phyloP scores from a whole-genome alignment of 768 basidiomycete genomes.

The Candolleomyces aberdarensis region DNA sequence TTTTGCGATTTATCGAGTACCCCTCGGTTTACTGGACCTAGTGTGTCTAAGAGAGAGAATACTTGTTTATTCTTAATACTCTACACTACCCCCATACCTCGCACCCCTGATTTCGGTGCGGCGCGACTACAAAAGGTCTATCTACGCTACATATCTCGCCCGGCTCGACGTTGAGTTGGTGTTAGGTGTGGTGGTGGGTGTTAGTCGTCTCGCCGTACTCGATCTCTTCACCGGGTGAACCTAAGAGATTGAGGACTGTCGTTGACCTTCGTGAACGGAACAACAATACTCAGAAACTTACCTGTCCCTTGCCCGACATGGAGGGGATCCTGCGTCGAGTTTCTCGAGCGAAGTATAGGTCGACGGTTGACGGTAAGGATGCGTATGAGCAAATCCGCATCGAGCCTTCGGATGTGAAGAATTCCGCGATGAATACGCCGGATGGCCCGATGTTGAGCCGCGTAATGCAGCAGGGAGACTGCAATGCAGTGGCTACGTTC shows the following conservation, averaged over 20 bases:
- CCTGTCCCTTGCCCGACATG: slow-evolving; percentile 38
- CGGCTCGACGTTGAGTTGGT: no score
- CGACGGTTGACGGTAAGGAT: slow-evolving; percentile 34
- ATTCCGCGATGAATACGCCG: slow-evolving; percentile 26
- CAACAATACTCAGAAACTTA: slow-evolving; percentile 30
- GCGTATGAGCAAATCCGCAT: slow-evolving; percentile 42
- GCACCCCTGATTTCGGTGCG: no score
- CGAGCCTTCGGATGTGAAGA: slow-evolving; percentile 20
- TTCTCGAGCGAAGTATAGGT: slow-evolving; percentile 22
- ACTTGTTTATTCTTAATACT: no score
- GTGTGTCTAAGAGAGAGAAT: no score
- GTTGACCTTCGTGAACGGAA: slow-evolving; percentile 33
- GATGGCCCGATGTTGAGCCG: slow-evolving; percentile 33
- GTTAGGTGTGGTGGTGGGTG: no score
- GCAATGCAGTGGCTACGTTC: slow-evolving; percentile 29
- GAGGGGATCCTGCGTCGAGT: slow-evolving; percentile 34
- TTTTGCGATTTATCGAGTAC: no score
- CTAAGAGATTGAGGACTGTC: slow-evolving; percentile 27
- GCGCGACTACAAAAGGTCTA: no score
- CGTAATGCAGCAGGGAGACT: slow-evolving; percentile 28
- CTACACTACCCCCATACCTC: no score
- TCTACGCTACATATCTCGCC: no score
- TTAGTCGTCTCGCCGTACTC: no score
- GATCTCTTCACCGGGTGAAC: slow-evolving; percentile 17
- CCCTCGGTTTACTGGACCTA: no score